phyloP scores from a whole-genome alignment of 805 yeast species.

The Kodamaea hsintzibuensis region DNA sequence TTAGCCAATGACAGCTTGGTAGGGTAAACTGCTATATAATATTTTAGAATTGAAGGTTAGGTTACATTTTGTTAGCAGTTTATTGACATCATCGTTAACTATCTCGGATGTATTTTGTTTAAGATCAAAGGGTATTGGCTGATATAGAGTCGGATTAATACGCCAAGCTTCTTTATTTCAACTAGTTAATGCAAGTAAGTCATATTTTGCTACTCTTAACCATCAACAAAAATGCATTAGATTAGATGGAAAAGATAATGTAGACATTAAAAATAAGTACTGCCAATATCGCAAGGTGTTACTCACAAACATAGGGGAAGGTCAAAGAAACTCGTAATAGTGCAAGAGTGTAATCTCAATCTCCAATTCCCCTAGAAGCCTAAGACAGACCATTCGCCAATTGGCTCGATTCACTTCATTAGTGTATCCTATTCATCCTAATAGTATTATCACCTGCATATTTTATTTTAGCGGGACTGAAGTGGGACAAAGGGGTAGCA shows the following conservation, averaged over 20 bases:
- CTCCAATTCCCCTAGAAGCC: background rate
- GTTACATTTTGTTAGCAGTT: background rate
- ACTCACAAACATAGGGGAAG: background rate
- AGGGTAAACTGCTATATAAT: background rate
- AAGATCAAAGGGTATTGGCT: background rate
- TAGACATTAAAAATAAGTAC: background rate
- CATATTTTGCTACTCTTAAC: background rate
- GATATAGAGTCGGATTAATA: background rate
- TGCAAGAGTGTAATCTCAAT: background rate
- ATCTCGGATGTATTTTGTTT: too few relatives aligned
- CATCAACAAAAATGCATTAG: background rate
- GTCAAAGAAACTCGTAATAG: background rate
- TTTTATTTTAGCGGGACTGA: background rate
- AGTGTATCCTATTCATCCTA: background rate
- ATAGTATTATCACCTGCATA: background rate
- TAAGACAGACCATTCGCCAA: background rate
- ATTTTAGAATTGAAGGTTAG: too few relatives aligned
- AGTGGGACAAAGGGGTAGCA: background rate
- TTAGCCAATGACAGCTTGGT: background rate
- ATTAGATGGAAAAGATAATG: constrained; percentile 1
- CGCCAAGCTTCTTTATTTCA: background rate
- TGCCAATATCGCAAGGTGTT: background rate
- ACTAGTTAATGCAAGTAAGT: background rate
- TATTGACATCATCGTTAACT: background rate
- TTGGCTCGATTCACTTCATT: background rate